These are phyloP conservation scores for Lasiodiplodia sp. DNA, from an alignment of 2,329 filamentous ascomycete genomes.

Conservation along the genomic window DNA sequence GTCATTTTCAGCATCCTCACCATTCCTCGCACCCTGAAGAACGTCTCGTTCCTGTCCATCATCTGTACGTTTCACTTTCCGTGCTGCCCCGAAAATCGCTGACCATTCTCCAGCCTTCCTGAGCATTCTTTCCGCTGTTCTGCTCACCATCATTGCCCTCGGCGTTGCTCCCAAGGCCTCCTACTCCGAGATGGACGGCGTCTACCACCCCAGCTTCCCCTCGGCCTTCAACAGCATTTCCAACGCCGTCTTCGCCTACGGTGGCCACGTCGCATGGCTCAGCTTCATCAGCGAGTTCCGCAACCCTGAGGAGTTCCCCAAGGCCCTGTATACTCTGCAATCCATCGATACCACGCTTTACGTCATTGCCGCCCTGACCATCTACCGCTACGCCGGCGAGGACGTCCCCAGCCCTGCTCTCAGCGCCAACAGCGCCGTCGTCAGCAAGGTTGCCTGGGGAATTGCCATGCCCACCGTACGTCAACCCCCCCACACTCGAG, in stretches of 20 bases:
- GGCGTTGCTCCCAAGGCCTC: slow-evolving; percentile 55
- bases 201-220: slow-evolving; percentile 65
- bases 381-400: slow-evolving; percentile 72
- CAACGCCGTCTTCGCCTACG: slow-evolving; percentile 42
- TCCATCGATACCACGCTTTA: slow-evolving; percentile 68
- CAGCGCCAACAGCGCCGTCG: slow-evolving; percentile 63
- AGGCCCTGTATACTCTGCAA: slow-evolving; percentile 63
- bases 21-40: slow-evolving; percentile 68
- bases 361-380: slow-evolving; percentile 71
- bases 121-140: slow-evolving; percentile 70
- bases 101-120: slow-evolving; percentile 58
- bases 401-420: slow-evolving; percentile 71
- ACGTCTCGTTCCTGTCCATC: slow-evolving; percentile 68
- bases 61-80: slow-evolving; percentile 51
- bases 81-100: not conserved
- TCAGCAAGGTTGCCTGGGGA: slow-evolving; percentile 76
- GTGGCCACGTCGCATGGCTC: slow-evolving; percentile 73
- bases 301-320: slow-evolving; percentile 67
- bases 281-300: slow-evolving; percentile 72
- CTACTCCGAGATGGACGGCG: slow-evolving; percentile 41
- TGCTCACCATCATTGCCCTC: slow-evolving; percentile 73
- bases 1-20: slow-evolving; percentile 66
- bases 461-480: slow-evolving; percentile 68
- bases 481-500: not conserved
- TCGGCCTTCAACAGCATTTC: slow-evolving; percentile 60